These are phyloP conservation scores for Pseudocercospora macadamiae DNA, from an alignment of 2,329 filamentous ascomycete genomes.

Conservation along the genomic window DNA sequence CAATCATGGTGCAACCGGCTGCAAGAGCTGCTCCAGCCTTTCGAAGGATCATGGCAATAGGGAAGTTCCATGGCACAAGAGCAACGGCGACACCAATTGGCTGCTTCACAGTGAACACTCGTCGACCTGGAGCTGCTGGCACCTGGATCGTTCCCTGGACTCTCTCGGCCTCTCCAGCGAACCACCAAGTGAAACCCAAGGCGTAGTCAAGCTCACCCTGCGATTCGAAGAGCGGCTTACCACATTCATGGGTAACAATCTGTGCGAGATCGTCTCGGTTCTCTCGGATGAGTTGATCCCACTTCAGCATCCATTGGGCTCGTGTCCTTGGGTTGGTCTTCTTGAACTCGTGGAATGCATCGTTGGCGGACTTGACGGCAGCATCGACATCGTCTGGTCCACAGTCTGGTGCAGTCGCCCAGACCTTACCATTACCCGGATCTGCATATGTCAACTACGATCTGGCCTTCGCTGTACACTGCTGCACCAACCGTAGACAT, in stretches of 20 bases:
- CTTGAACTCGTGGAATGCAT: conserved; percentile 63
- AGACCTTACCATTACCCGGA: conserved; percentile 54
- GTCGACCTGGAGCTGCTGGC: conserved; percentile 63
- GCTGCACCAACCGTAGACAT: conserved; percentile 52
- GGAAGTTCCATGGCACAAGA: conserved; percentile 71
- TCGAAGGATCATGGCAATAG: conserved; percentile 60
- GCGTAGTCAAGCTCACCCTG: conserved; percentile 59
- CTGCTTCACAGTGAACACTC: conserved; percentile 74
- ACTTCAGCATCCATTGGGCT: conserved; percentile 65
- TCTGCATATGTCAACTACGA: conserved; percentile 42
- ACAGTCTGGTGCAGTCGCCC: conserved; percentile 52
- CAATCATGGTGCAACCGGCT: conserved; percentile 73
- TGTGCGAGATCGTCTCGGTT: conserved; percentile 65
- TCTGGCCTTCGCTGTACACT: background rate
- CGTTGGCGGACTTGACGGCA: conserved; percentile 62
- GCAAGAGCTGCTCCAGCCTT: conserved; percentile 71
- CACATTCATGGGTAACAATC: conserved; percentile 64
- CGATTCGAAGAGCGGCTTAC: conserved; percentile 56
- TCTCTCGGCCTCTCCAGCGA: conserved; percentile 63
- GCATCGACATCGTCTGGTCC: conserved; percentile 62
- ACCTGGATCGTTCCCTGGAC: conserved; percentile 65
- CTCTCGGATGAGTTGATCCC: conserved; percentile 66
- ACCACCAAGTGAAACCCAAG: conserved; percentile 60
- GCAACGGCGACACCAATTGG: conserved; percentile 70
- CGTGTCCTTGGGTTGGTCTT: conserved; percentile 63